phyloP scores from a whole-genome alignment of 805 yeast genomes.

The Metschnikowia kofuensis region DNA sequence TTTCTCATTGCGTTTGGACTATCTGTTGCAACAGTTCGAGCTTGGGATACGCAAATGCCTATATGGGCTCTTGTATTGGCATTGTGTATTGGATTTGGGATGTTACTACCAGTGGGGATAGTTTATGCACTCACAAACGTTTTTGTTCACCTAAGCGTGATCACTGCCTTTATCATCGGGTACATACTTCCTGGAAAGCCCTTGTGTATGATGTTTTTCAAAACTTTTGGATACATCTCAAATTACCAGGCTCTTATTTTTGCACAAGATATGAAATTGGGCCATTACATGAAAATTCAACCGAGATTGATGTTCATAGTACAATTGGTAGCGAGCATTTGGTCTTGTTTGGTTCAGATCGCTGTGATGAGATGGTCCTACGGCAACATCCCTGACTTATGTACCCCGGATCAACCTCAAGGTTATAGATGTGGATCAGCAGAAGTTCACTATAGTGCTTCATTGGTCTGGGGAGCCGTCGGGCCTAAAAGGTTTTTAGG shows the following conservation, averaged over 20 bases:
- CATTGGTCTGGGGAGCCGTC: slow-evolving; percentile 39
- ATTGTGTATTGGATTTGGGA: slow-evolving; percentile 13
- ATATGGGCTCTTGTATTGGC: slow-evolving; percentile 19
- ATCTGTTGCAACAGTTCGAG: slow-evolving; percentile 17
- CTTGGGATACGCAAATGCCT: slow-evolving; percentile 18
- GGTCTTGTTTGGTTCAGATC: slow-evolving; percentile 22
- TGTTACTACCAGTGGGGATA: slow-evolving; percentile 19
- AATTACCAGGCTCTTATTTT: slow-evolving; percentile 20
- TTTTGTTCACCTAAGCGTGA: slow-evolving; percentile 20
- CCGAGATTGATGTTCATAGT: slow-evolving; percentile 19
- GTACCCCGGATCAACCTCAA: slow-evolving; percentile 13
- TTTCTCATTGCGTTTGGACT: slow-evolving; percentile 13
- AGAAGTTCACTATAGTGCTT: slow-evolving; percentile 19
- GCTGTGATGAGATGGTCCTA: slow-evolving; percentile 25
- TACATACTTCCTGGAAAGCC: slow-evolving; percentile 20
- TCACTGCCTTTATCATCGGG: slow-evolving; percentile 21
- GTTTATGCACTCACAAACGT: slow-evolving; percentile 21
- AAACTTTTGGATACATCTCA: slow-evolving; percentile 20
- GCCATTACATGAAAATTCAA: slow-evolving; percentile 22
- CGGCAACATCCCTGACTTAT: slow-evolving; percentile 18
- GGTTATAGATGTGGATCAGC: slow-evolving; percentile 23
- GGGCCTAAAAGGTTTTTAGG: slow-evolving; percentile 25
- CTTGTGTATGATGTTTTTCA: slow-evolving; percentile 20
- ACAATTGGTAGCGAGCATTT: slow-evolving; percentile 19
- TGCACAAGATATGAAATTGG: slow-evolving; percentile 19